Evolutionary conservation across 768 basidiomycete genomes (phyloP), one percentile per base, ranked within the genome.

Genomic region (Kondoa subrosea): DNA sequence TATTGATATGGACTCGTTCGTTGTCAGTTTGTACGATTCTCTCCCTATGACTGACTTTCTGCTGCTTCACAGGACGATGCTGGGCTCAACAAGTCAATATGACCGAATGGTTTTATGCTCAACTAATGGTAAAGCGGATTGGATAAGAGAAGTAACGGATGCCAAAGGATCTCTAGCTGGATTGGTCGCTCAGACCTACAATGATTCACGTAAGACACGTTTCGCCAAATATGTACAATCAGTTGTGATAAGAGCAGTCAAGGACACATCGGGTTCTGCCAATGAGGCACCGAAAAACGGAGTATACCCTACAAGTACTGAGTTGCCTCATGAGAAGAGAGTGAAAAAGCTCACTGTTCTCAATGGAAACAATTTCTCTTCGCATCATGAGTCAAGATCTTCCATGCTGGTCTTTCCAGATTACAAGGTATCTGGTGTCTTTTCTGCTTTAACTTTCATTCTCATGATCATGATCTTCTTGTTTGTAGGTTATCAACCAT

Each of bases 281-380:
- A n/a, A n/a, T n/a, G n/a, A n/a, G n/a, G n/a, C n/a, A 21, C 40
- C 21, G 40, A 50, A 8, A 50, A 21, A 21, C 40, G 40, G 8
- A 50, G 8, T 8, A 21, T 50, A 50, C 21, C 40, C 40, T 8
- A 8, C 40, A 50, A 50, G 40, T 50, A 50, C 40, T 8, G 40
- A 50, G 40, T 21, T 50, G 21, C 40, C 40, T 8, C 8, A 50
- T 8, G 40, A 50, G 8, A 8, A 50, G 40, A 8, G 40, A 8
- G 12, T 8, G 21, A 50, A 50, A 21, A 50, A 50, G 40, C 15
- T 63, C 26, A 63, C 61, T 17, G 33, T 63, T 3, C 33, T 63
- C 16, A 63, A 63, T 32, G 61, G 61, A 4, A 63, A 32, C 61
- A 63, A 32, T 31, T 63, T 63, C 61, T 21, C 29, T 32, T 32